A percentile compares a stretch with the other conserved stretches of the same genome.
Conservation (phyloP, 106 monocot species). For the Dendrobium catenatum region DNA sequence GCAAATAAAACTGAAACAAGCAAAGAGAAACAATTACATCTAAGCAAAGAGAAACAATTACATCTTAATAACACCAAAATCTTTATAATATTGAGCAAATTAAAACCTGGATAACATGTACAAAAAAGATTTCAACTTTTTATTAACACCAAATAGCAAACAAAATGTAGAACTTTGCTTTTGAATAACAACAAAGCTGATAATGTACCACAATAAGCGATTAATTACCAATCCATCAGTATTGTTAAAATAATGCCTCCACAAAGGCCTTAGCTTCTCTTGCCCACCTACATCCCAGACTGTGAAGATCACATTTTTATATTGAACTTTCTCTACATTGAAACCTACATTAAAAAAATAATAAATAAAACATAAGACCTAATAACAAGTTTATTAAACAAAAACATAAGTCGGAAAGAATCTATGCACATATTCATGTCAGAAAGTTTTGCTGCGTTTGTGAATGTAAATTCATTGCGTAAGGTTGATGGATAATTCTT, state of each 20-base stretch:
- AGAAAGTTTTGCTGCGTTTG: neutral
- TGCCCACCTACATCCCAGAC: constrained; percentile 99
- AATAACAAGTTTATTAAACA: neutral
- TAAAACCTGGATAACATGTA: neutral
- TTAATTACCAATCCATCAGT: constrained; percentile 87
- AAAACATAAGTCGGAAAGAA: neutral
- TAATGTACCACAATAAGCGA: neutral
- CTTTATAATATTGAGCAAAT: neutral
- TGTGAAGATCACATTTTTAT: constrained; percentile 81
- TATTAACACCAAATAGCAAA: neutral
- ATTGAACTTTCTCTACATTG: constrained; percentile 81
- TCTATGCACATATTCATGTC: neutral
- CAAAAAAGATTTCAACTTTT: neutral
- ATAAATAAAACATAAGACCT: neutral
- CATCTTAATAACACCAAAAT: neutral
- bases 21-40: neutral
- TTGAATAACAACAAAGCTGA: neutral
- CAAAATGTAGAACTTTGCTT: neutral
- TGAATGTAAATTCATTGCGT: neutral
- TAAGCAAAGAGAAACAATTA: neutral
- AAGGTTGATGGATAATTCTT: neutral
- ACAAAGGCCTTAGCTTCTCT: constrained; percentile 93
- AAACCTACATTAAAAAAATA: constrained; percentile 35
- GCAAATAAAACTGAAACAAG: neutral
- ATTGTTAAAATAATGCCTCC: constrained; percentile 99